Evolutionary conservation across 1,139 yeast genomes (phyloP).

Genomic region (Geotrichum macrosporum): DNA sequence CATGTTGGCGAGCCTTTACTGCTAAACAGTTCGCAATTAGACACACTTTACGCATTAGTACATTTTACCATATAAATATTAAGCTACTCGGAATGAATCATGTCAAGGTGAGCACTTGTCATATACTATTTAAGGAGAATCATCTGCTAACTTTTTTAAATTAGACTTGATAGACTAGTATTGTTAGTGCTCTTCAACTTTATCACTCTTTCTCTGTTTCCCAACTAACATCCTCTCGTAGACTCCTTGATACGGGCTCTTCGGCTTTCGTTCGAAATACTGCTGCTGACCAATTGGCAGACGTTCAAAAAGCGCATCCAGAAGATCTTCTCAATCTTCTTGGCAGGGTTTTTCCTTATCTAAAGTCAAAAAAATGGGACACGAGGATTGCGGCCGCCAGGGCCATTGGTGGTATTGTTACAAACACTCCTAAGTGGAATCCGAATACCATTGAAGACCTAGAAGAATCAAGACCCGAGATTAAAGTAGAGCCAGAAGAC

Average conservation of each 20-base stretch:
- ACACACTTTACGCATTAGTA: too few relatives aligned
- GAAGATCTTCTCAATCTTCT: slow-evolving; percentile 81
- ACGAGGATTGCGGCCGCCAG: slow-evolving; percentile 92
- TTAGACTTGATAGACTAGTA: slow-evolving; percentile 41
- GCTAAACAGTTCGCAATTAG: too few relatives aligned
- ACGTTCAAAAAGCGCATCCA: slow-evolving; percentile 89
- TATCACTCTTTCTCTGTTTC: not conserved
- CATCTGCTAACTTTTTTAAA: slow-evolving; percentile 6
- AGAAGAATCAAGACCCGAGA: slow-evolving; percentile 26
- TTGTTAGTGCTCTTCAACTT: slow-evolving; percentile 29
- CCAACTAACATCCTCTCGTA: slow-evolving; percentile 11
- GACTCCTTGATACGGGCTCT: slow-evolving; percentile 84
- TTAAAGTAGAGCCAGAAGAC: slow-evolving; percentile 24
- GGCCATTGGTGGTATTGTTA: slow-evolving; percentile 90
- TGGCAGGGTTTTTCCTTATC: slow-evolving; percentile 86
- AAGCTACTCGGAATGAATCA: slow-evolving; percentile 12
- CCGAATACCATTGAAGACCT: slow-evolving; percentile 50
- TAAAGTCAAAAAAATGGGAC: slow-evolving; percentile 86
- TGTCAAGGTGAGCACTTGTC: slow-evolving; percentile 17
- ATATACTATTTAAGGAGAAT: not conserved
- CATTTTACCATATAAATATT: not conserved
- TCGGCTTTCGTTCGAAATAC: slow-evolving; percentile 90
- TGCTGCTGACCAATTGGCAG: slow-evolving; percentile 96
- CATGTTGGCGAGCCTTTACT: too few relatives aligned
- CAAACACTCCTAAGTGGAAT: slow-evolving; percentile 76